Evolutionary conservation across 225 moss, liverwort and hornwort species (phyloP).

Genomic region (Takakia lepidozioides): DNA sequence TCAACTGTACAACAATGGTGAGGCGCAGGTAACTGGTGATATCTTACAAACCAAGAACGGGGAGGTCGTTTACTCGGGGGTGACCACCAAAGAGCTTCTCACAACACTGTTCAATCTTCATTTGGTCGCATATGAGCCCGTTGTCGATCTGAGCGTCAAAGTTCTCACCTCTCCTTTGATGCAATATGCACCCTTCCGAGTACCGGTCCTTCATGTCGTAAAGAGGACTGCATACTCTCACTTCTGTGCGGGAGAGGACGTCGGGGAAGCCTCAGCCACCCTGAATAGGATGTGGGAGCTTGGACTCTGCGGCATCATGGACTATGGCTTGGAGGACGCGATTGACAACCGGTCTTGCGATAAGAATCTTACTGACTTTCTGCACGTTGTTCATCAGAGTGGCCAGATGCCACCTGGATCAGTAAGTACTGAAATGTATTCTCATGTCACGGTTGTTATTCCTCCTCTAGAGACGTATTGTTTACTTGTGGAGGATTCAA

Average conservation of each 20-base stretch:
- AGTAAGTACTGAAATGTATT: constrained; percentile 23
- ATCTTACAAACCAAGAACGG: constrained; percentile 39
- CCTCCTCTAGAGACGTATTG: too few relatives aligned
- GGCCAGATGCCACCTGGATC: constrained; percentile 66
- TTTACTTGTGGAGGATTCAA: too few relatives aligned
- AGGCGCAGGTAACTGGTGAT: constrained; percentile 15
- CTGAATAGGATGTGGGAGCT: constrained; percentile 81
- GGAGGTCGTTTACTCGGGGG: constrained; percentile 46
- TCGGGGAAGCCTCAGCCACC: constrained; percentile 58
- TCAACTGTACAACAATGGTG: constrained; percentile 9
- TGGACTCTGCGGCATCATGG: constrained; percentile 66
- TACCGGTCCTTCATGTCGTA: constrained; percentile 57
- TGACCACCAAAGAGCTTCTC: constrained; percentile 63
- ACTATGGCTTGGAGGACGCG: constrained; percentile 88
- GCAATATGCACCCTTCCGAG: constrained; percentile 38
- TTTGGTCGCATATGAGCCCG: constrained; percentile 62
- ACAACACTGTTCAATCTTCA: constrained; percentile 57
- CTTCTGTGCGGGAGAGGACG: constrained; percentile 80
- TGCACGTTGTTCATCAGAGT: constrained; percentile 53
- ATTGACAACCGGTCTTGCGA: constrained; percentile 63
- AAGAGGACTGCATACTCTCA: constrained; percentile 75
- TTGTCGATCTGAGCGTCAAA: constrained; percentile 70
- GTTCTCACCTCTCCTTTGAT: constrained; percentile 64
- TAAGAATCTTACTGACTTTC: constrained; percentile 46
- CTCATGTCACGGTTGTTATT: too few relatives aligned